Conservation (phyloP, 768 basidiomycete genomes). For the Russula lepida region DNA sequence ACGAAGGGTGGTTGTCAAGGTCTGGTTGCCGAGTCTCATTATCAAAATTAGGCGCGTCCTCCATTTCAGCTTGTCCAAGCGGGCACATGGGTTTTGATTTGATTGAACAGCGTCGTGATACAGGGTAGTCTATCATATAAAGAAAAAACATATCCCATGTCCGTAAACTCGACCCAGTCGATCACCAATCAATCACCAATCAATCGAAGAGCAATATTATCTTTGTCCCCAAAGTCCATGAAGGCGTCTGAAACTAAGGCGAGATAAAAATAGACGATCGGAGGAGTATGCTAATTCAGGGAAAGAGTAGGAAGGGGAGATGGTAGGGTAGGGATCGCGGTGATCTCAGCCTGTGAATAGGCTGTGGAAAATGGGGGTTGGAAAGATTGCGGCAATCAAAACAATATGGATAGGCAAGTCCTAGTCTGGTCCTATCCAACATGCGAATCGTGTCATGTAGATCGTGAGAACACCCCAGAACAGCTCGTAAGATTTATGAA, state of each 20-base stretch:
- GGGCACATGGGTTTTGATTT: neutral
- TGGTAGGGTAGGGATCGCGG: neutral
- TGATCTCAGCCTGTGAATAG: conserved; percentile 5
- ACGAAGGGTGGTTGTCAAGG: too few species aligned
- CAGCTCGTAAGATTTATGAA: conserved; percentile 1
- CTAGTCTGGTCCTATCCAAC: conserved; percentile 4
- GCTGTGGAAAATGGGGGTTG: neutral
- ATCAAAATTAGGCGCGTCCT: neutral
- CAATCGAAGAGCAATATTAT: neutral
- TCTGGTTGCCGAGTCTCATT: too few species aligned
- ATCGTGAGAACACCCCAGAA: conserved; percentile 3
- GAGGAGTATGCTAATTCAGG: neutral
- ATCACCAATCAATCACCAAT: too few species aligned
- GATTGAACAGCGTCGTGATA: conserved; percentile 21
- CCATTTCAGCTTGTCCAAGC: neutral
- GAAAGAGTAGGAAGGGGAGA: too few species aligned
- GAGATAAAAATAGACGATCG: neutral
- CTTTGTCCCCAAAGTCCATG: neutral
- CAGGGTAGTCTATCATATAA: conserved; percentile 9
- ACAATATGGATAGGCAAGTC: conserved; percentile 6
- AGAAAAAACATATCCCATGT: neutral
- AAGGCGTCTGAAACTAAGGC: neutral
- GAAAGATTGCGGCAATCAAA: conserved; percentile 4
- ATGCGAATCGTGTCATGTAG: conserved; percentile 16
- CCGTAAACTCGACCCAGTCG: conserved; percentile 6